Conservation (phyloP, 2,329 filamentous ascomycete species). For the Fusarium annulatum region DNA sequence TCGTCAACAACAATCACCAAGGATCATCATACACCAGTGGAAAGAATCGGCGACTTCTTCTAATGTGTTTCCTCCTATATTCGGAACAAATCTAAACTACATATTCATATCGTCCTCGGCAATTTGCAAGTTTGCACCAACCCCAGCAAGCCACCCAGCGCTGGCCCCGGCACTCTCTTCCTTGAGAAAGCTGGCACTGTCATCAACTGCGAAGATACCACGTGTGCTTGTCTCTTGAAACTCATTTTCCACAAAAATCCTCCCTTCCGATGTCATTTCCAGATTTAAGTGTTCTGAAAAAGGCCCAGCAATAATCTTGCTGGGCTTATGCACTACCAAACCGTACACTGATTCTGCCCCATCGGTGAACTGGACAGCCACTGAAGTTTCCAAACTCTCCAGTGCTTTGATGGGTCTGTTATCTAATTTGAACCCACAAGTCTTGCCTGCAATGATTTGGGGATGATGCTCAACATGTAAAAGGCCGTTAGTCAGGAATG, state of each 20-base stretch:
- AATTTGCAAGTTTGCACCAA: constrained; percentile 7
- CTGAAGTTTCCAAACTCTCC: fast-evolving
- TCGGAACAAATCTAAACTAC: fast-evolving
- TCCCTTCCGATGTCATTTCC: background rate
- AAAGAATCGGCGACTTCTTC: background rate
- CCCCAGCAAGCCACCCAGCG: background rate
- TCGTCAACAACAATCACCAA: fast-evolving
- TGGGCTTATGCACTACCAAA: background rate
- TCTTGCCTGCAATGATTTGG: fast-evolving
- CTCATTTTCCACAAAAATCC: background rate
- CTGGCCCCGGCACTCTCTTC: fast-evolving
- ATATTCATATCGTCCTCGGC: background rate
- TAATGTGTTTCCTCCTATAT: fast-evolving
- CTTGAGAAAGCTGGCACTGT: background rate
- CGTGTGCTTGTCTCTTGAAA: background rate
- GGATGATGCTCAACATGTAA: background rate
- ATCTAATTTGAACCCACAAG: fast-evolving
- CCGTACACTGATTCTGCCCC: fast-evolving
- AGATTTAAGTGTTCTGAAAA: background rate
- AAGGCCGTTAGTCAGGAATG: background rate
- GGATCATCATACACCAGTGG: fast-evolving
- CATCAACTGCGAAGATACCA: background rate
- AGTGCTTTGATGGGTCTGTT: background rate
- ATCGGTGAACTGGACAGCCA: background rate
- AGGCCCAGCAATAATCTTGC: fast-evolving